phyloP scores from a whole-genome alignment of 2,329 filamentous ascomycete species.

The Malbranchea cinnamomea region DNA sequence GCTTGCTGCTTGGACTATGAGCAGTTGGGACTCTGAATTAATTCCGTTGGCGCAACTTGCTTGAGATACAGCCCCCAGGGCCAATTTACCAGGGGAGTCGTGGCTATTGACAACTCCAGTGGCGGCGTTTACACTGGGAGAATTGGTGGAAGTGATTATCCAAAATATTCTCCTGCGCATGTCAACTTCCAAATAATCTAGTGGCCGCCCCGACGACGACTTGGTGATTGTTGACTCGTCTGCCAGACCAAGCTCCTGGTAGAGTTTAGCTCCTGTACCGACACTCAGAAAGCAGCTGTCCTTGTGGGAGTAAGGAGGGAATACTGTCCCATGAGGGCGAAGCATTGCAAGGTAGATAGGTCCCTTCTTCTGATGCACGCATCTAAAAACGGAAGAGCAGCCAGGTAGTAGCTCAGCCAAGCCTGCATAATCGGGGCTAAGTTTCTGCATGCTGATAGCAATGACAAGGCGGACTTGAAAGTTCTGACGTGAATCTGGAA shows the following conservation, averaged over 20 bases:
- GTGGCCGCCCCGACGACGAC: constrained; percentile 41
- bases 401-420: constrained; percentile 88
- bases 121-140: no score
- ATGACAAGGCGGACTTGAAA: constrained; percentile 85
- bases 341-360: constrained; percentile 75
- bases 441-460: constrained; percentile 85
- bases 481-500: constrained; percentile 67
- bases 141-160: constrained; percentile 60
- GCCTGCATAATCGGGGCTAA: constrained; percentile 79
- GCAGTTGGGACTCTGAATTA: no score
- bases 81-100: no score
- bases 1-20: no score
- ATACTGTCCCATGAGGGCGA: constrained; percentile 76
- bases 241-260: constrained; percentile 73
- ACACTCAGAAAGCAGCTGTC: constrained; percentile 90
- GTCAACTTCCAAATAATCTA: constrained; percentile 65
- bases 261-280: constrained; percentile 72
- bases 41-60: no score
- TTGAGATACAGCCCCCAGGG: no score
- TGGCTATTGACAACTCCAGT: no score
- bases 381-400: constrained; percentile 73
- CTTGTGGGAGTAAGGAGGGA: constrained; percentile 83
- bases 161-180: constrained; percentile 80
- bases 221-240: constrained; percentile 75
- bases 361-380: constrained; percentile 77